These are phyloP conservation scores for Coemansia sp. DNA, from an alignment of 192 early-diverging fungal species.

Conservation along the genomic window DNA sequence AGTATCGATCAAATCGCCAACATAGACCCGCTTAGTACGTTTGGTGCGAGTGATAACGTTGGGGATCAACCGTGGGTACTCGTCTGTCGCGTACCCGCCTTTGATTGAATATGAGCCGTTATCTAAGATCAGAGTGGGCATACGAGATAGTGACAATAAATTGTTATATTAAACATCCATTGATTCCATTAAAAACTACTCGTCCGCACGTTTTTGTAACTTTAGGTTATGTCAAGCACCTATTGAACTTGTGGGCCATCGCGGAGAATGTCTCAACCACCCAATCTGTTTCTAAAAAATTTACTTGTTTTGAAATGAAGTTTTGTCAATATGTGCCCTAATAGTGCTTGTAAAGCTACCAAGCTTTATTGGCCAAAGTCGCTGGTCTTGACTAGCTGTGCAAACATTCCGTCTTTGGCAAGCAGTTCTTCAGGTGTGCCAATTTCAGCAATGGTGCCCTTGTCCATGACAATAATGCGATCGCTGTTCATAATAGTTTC, in stretches of 20 bases:
- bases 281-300: neutral
- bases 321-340: neutral
- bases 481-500: conserved; percentile 71
- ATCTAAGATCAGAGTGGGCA: conserved; percentile 64
- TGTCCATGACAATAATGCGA: conserved; percentile 72
- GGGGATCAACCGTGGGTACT: conserved; percentile 20
- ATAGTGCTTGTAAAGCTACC: too few species aligned
- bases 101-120: conserved; percentile 75
- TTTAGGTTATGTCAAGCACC: neutral
- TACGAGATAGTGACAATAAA: neutral
- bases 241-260: conserved; percentile 4
- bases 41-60: conserved; percentile 49
- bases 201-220: neutral
- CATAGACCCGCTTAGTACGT: conserved; percentile 64
- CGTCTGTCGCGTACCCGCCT: conserved; percentile 53
- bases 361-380: conserved; percentile 12
- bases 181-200: neutral
- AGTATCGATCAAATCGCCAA: conserved; percentile 71
- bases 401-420: conserved; percentile 34
- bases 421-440: conserved; percentile 64
- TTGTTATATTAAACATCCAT: neutral
- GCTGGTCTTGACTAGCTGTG: conserved; percentile 24
- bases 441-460: conserved; percentile 67
- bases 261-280: neutral
- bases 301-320: neutral